Percentiles rank a stretch among this genome's conserved stretches.
Evolutionary conservation across 2,329 filamentous ascomycete species (phyloP).

Genomic region (Amylocarpus encephaloides): DNA sequence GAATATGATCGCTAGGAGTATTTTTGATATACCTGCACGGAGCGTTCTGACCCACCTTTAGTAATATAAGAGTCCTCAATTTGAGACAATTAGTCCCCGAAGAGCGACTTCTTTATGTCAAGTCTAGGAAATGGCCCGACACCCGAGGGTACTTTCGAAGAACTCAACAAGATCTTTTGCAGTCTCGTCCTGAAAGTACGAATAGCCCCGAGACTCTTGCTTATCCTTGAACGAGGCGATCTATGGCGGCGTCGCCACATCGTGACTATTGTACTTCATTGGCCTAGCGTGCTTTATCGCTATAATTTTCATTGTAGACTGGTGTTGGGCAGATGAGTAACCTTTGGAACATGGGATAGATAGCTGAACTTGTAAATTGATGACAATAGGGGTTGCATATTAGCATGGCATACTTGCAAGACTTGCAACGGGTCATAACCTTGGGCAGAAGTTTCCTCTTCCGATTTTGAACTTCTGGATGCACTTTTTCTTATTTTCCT

Average conservation of each 20-base stretch:
- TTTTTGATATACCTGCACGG: slow-evolving; percentile 11
- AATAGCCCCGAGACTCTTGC: slow-evolving; percentile 19
- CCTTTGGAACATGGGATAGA: too few species aligned
- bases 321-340: too few species aligned
- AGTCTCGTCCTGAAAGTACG: slow-evolving; percentile 16
- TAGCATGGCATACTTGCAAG: slow-evolving; percentile 12
- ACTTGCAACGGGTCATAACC: slow-evolving; percentile 11
- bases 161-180: slow-evolving; percentile 13
- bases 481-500: background rate
- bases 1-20: slow-evolving; percentile 20
- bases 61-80: background rate
- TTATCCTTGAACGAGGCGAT: slow-evolving; percentile 12
- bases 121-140: slow-evolving; percentile 10
- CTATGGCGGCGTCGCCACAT: background rate
- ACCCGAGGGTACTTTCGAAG: slow-evolving; percentile 13
- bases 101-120: background rate
- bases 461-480: slow-evolving; percentile 1
- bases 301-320: background rate
- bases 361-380: background rate
- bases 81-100: background rate
- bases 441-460: slow-evolving; percentile 5
- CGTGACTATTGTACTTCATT: background rate
- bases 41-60: background rate
- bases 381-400: background rate
- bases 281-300: background rate